These are phyloP conservation scores for Erysimum pusillum DNA, from an alignment of 441 rosid species.

Conservation along the genomic window DNA sequence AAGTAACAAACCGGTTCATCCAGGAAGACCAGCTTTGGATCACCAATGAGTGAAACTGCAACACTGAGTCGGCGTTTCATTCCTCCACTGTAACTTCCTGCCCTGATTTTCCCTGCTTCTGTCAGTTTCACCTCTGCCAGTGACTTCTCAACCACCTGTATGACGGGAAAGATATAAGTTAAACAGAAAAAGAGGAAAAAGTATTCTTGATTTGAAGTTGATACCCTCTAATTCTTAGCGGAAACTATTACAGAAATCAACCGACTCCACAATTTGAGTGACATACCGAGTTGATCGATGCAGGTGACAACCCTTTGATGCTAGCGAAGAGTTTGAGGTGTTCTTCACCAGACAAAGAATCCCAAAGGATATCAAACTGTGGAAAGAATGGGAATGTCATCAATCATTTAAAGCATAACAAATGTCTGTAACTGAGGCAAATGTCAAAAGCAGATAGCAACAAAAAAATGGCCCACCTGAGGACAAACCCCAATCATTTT, in stretches of 20 bases:
- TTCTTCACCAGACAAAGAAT: conserved; percentile 84
- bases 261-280: conserved; percentile 14
- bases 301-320: conserved; percentile 80
- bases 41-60: conserved; percentile 89
- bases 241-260: conserved; percentile 23
- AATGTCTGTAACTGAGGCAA: conserved; percentile 11
- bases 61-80: conserved; percentile 97
- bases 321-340: conserved; percentile 90
- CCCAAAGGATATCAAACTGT: conserved; percentile 98
- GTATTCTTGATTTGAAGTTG: neutral
- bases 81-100: conserved; percentile 98
- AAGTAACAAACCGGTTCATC: conserved; percentile 76
- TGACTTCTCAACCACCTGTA: conserved; percentile 74
- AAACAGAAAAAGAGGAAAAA: conserved; percentile 16
- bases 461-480: conserved; percentile 61
- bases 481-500: conserved; percentile 94
- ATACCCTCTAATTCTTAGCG: conserved; percentile 7
- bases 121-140: conserved; percentile 79
- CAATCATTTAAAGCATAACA: conserved; percentile 29
- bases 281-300: conserved; percentile 70
- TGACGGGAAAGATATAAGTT: conserved; percentile 26
- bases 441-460: conserved; percentile 14
- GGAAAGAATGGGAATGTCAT: conserved; percentile 20
- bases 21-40: conserved; percentile 87
- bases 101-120: conserved; percentile 73